These are phyloP conservation scores for Castanospermum australe DNA, from an alignment of 306 rosid species.

Conservation along the genomic window DNA sequence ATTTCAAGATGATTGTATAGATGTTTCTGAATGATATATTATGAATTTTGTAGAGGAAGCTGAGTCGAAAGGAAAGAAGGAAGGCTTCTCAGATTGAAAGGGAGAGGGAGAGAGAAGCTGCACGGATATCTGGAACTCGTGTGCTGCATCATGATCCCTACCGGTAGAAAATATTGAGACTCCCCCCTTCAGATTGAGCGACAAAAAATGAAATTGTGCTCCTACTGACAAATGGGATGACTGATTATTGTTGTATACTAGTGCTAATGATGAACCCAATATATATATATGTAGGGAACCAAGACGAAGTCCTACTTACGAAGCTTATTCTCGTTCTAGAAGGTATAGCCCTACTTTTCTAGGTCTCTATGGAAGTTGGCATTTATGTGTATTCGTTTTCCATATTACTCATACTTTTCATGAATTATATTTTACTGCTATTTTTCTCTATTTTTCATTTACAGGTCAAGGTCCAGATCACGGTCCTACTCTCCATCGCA, in stretches of 20 bases:
- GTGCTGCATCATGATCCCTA: slow-evolving; percentile 93
- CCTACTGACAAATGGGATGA: slow-evolving; percentile 10
- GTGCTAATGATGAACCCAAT: slow-evolving; percentile 21
- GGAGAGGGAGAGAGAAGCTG: slow-evolving; percentile 93
- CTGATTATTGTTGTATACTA: not conserved
- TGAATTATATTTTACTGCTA: not conserved
- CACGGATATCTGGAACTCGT: slow-evolving; percentile 65
- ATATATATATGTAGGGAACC: slow-evolving; percentile 68
- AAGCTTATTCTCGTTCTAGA: slow-evolving; percentile 92
- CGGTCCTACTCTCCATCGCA: slow-evolving; percentile 81
- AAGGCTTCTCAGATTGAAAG: slow-evolving; percentile 96
- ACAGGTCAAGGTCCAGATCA: slow-evolving; percentile 81
- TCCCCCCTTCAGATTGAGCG: slow-evolving; percentile 9
- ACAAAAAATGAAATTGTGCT: slow-evolving; percentile 23
- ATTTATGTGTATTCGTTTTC: slow-evolving; percentile 5
- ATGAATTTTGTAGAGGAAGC: slow-evolving; percentile 79
- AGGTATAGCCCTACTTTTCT: slow-evolving; percentile 43
- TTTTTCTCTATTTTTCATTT: not conserved
- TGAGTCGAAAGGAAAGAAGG: slow-evolving; percentile 99
- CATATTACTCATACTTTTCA: not conserved
- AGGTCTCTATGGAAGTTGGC: slow-evolving; percentile 8
- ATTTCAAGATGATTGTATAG: not conserved
- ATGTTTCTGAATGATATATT: slow-evolving; percentile 11
- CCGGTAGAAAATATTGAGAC: slow-evolving; percentile 56
- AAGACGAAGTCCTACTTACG: slow-evolving; percentile 94